Percentiles rank a stretch among this genome's conserved stretches.
phyloP scores from a whole-genome alignment of 306 rosid genomes.

The Comarum palustre region DNA sequence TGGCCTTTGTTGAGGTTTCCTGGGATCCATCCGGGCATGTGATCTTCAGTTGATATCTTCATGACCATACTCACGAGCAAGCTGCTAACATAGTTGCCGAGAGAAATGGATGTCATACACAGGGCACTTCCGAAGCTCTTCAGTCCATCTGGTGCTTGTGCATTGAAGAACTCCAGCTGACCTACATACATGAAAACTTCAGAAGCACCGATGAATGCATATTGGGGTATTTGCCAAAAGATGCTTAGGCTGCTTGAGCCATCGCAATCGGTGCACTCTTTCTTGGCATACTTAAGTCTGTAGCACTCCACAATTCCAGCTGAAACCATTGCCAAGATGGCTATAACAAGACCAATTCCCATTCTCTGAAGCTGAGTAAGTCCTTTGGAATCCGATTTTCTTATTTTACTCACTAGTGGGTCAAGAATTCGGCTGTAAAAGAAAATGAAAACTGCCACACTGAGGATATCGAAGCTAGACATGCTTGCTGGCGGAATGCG shows the following conservation, averaged over 20 bases:
- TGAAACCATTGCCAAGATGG: conserved; percentile 86
- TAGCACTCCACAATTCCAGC: conserved; percentile 92
- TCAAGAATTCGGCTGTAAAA: conserved; percentile 76
- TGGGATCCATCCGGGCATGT: conserved; percentile 98
- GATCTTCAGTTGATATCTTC: conserved; percentile 86
- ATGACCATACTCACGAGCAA: conserved; percentile 86
- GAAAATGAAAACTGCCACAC: conserved; percentile 88
- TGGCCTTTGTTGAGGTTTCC: conserved; percentile 97
- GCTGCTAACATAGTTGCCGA: conserved; percentile 93
- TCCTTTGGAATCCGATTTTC: conserved; percentile 61
- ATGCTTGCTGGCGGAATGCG: conserved; percentile 91
- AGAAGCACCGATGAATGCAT: conserved; percentile 90
- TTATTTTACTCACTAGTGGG: conserved; percentile 68
- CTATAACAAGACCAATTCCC: conserved; percentile 95
- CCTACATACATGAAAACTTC: conserved; percentile 99
- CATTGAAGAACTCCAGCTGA: conserved; percentile 92
- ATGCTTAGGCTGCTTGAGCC: conserved; percentile 83
- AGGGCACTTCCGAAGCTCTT: conserved; percentile 98
- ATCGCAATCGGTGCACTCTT: conserved; percentile 55
- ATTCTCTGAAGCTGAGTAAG: conserved; percentile 92
- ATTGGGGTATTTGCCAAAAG: conserved; percentile 97
- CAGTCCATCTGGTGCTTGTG: conserved; percentile 93
- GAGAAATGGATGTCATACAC: conserved; percentile 94
- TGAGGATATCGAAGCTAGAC: conserved; percentile 94
- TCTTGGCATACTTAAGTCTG: conserved; percentile 69